Evolutionary conservation across 352 stramenopile genomes (phyloP).

Genomic region (Globisporangium nagaii): DNA sequence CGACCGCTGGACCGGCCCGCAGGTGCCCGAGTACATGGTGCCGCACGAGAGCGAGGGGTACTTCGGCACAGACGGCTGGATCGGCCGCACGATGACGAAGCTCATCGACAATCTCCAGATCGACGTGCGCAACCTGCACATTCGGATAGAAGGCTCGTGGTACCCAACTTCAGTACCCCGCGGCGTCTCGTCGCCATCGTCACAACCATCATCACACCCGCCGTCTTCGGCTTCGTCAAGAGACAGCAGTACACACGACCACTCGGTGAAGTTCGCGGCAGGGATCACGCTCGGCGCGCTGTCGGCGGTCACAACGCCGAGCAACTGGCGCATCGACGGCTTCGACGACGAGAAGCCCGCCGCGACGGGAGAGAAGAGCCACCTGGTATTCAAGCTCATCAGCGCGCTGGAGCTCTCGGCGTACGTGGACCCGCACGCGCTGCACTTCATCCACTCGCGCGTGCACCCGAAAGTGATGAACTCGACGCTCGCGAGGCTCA

Average conservation of each 20-base stretch:
- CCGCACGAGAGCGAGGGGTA: slow-evolving; percentile 80
- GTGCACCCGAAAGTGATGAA: slow-evolving; percentile 74
- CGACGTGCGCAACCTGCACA: slow-evolving; percentile 83
- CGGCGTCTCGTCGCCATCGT: not conserved
- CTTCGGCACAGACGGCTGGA: slow-evolving; percentile 85
- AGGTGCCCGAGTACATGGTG: slow-evolving; percentile 58
- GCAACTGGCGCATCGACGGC: slow-evolving; percentile 75
- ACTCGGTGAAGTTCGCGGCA: slow-evolving; percentile 60
- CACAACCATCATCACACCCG: slow-evolving; percentile 10
- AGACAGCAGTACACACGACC: not conserved
- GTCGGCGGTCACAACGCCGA: slow-evolving; percentile 81
- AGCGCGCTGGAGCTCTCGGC: slow-evolving; percentile 80
- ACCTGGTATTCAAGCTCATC: slow-evolving; percentile 86
- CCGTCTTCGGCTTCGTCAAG: slow-evolving; percentile 15
- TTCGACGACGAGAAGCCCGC: slow-evolving; percentile 45
- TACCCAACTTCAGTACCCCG: slow-evolving; percentile 31
- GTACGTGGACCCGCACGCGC: slow-evolving; percentile 80
- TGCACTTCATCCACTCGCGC: slow-evolving; percentile 85
- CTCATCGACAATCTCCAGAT: slow-evolving; percentile 90
- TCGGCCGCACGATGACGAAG: slow-evolving; percentile 85
- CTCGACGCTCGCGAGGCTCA: slow-evolving; percentile 68
- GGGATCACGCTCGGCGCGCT: slow-evolving; percentile 77
- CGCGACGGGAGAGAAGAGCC: slow-evolving; percentile 23
- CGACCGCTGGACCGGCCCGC: slow-evolving; percentile 70
- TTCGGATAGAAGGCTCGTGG: slow-evolving; percentile 80